Base-by-base conservation (phyloP, 2,329 filamentous ascomycete genomes). In the Metarhizium humberi region DNA sequence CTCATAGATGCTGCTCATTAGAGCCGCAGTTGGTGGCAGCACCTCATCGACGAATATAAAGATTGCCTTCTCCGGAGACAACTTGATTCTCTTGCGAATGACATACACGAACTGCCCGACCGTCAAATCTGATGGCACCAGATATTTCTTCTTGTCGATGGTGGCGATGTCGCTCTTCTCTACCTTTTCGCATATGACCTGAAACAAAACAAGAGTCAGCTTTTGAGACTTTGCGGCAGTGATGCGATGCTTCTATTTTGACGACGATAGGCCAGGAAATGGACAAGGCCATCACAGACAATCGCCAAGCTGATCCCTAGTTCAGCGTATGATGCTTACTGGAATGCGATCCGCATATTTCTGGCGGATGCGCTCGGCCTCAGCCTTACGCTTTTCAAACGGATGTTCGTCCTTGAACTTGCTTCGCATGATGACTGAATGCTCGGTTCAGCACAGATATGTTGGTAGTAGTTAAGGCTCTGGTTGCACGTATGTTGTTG, bases 351-450 rank as follows among this genome's bases (percentile, higher is more conserved):
- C 94, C 65, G 90, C 86, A 74, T 99, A 99, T 78, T 99, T 99
- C 80, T 96, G 92, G 64, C 94, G 91, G 74, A 96, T 96, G 75
- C 94, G 92, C 82, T 99, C 94, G 72, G 94, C 94, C 79, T 99
- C 94, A 63, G 94, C 94, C 90, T 97, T 96, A 79, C 94, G 91
- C 90, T 99, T 99, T 87, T 97, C 94, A 74, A 97, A 97, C 67
- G 90, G 91, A 75, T 97, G 94, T 85, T 97, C 94, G 86, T 99
- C 94, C 91, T 99, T 99, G 78, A 99, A 99, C 85, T 97, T 97
- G 81, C 90, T 95, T 72, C 92, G 88, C 91, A 96, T 96, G 64
- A 70, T 90, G 34, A 55, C 50, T 80, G 70, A 69, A 71, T 72
- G 71, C 64, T 53, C 56, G 60, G 53, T 55, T 38, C 43, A 50